A percentile compares a stretch with the other conserved stretches of the same genome.
Evolutionary conservation across 768 basidiomycete species (phyloP).

Genomic region (Lactifluus pinguis): DNA sequence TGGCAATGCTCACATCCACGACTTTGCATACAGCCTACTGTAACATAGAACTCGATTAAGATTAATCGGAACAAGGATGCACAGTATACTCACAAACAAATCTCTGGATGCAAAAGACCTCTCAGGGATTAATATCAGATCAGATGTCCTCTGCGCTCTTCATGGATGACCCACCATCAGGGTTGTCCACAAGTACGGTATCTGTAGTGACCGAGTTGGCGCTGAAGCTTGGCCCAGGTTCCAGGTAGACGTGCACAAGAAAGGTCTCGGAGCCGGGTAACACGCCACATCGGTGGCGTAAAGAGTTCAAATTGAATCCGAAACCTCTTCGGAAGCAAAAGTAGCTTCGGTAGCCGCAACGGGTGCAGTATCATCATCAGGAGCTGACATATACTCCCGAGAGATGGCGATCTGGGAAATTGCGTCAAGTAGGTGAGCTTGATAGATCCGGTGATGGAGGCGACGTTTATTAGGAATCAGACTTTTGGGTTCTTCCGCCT

Average conservation of each 20-base stretch:
- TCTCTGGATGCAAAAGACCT: no score
- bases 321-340: background rate
- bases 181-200: constrained; percentile 1
- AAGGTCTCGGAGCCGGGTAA: background rate
- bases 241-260: constrained; percentile 1
- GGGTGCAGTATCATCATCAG: no score
- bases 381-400: background rate
- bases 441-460: background rate
- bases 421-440: background rate
- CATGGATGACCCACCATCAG: constrained; percentile 1
- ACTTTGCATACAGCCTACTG: no score
- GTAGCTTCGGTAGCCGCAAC: background rate
- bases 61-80: no score
- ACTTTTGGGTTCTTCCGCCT: no score
- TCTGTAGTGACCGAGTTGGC: background rate
- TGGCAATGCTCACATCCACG: no score
- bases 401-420: no score
- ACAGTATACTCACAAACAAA: no score
- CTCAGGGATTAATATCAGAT: background rate
- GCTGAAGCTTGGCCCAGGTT: background rate
- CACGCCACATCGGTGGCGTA: no score
- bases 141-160: constrained; percentile 4
- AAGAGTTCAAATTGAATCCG: background rate
- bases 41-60: no score
- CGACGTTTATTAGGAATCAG: no score